These are phyloP conservation scores for Sporothrix brunneoviolacea DNA, from an alignment of 2,329 filamentous ascomycete genomes.

Conservation along the genomic window DNA sequence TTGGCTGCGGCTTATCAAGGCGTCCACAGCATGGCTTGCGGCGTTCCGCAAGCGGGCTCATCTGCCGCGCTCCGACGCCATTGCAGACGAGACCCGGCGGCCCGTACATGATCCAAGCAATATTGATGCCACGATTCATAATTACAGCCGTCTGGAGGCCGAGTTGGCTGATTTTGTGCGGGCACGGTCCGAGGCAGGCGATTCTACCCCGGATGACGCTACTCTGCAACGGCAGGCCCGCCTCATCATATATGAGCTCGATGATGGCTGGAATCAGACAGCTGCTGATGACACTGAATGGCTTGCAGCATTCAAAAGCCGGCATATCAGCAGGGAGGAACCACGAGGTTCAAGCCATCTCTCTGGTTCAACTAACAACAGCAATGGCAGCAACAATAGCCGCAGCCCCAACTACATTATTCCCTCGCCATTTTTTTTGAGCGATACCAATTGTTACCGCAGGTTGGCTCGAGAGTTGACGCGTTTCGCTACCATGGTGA, in stretches of 20 bases:
- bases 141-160: constrained; percentile 47
- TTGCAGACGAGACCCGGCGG: constrained; percentile 40
- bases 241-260: constrained; percentile 55
- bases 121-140: constrained; percentile 55
- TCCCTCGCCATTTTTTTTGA: constrained; percentile 41
- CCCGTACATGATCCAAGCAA: constrained; percentile 44
- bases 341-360: not conserved
- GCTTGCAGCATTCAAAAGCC: constrained; percentile 46
- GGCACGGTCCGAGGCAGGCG: constrained; percentile 36
- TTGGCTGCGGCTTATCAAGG: constrained; percentile 45
- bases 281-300: constrained; percentile 50
- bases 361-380: not conserved
- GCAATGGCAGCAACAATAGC: not conserved
- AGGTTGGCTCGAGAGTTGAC: constrained; percentile 47
- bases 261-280: constrained; percentile 60
- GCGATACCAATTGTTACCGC: constrained; percentile 55
- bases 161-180: constrained; percentile 49
- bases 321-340: constrained; percentile 23
- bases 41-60: constrained; percentile 50
- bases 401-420: constrained; percentile 17
- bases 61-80: constrained; percentile 50
- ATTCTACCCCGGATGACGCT: constrained; percentile 42
- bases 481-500: constrained; percentile 45
- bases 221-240: constrained; percentile 52
- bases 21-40: constrained; percentile 48